Conservation (phyloP, 1,284 basidiomycete species). For the Hortiboletus rubellus region DNA sequence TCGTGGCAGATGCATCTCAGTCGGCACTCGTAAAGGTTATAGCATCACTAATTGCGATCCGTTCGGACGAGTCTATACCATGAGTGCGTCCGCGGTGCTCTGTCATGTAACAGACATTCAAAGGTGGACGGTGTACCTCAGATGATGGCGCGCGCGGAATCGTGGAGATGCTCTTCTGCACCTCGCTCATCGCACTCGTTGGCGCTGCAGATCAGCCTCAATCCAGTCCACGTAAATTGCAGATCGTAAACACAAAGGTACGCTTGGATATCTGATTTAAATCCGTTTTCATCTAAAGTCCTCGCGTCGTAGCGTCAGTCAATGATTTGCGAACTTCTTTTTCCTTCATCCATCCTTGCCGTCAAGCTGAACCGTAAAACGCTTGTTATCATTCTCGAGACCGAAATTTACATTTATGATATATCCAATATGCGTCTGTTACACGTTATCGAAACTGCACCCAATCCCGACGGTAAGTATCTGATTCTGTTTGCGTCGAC, state of each 20-base stretch:
- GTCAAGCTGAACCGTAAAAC: conserved; percentile 98
- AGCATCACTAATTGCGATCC: conserved; percentile 98
- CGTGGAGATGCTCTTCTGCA: conserved; percentile 99
- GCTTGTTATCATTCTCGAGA: conserved; percentile 92
- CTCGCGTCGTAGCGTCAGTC: conserved; percentile 75
- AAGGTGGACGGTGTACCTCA: conserved; percentile 26
- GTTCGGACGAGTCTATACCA: conserved; percentile 93
- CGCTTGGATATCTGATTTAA: conserved; percentile 12
- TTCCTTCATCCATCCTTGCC: conserved; percentile 92
- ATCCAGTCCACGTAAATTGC: conserved; percentile 87
- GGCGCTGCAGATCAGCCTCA: conserved; percentile 90
- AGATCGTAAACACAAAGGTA: conserved; percentile 98
- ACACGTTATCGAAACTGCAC: conserved; percentile 96
- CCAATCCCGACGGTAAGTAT: conserved; percentile 85
- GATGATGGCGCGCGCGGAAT: conserved; percentile 93
- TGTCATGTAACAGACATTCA: background rate
- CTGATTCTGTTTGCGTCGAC: background rate
- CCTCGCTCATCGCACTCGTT: conserved; percentile 94
- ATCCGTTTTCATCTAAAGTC: background rate
- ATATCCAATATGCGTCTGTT: conserved; percentile 98
- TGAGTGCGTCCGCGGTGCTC: conserved; percentile 61
- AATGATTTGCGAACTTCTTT: conserved; percentile 98
- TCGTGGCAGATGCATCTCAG: conserved; percentile 80
- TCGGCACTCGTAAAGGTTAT: conserved; percentile 95
- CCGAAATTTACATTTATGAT: conserved; percentile 98